Percentiles rank a stretch among this genome's conserved stretches.
phyloP scores from a whole-genome alignment of 495 filamentous ascomycete genomes.

The Corynascus novoguineensis region DNA sequence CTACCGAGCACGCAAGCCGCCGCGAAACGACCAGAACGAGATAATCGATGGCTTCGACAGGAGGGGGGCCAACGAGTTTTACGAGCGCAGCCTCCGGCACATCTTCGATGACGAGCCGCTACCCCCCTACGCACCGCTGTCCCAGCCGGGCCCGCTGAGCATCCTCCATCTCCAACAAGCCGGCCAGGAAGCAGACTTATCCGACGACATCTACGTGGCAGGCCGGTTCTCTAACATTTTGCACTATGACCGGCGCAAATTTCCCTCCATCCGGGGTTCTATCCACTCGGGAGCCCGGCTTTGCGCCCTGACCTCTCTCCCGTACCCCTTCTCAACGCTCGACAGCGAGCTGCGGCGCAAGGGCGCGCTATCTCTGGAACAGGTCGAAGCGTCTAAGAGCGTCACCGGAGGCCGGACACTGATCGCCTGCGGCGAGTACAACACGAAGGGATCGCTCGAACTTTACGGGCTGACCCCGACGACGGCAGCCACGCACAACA shows the following conservation, averaged over 20 bases:
- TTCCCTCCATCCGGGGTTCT: constrained; percentile 69
- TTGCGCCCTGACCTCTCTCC: constrained; percentile 69
- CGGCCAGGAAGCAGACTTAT: constrained; percentile 42
- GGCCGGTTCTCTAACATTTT: constrained; percentile 88
- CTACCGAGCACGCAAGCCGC: constrained; percentile 44
- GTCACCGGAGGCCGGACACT: constrained; percentile 54
- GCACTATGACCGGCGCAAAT: constrained; percentile 81
- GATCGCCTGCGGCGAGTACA: constrained; percentile 89
- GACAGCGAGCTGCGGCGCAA: constrained; percentile 50
- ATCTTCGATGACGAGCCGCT: constrained; percentile 38
- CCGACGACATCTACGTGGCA: constrained; percentile 70
- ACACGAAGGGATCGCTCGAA: constrained; percentile 84
- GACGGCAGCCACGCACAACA: constrained; percentile 11
- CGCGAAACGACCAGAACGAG: constrained; percentile 22
- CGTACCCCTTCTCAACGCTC: constrained; percentile 56
- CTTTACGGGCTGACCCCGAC: constrained; percentile 61
- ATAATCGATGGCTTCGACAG: constrained; percentile 32
- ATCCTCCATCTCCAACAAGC: constrained; percentile 69
- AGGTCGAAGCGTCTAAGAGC: constrained; percentile 46
- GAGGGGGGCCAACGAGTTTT: constrained; percentile 31
- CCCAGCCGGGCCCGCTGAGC: constrained; percentile 74
- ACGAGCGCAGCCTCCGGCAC: constrained; percentile 20
- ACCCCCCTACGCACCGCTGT: constrained; percentile 63
- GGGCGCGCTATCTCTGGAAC: constrained; percentile 48
- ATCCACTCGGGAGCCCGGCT: constrained; percentile 80